Evolutionary conservation across 345 rosid species (phyloP).

Genomic region (Arabis alpina): DNA sequence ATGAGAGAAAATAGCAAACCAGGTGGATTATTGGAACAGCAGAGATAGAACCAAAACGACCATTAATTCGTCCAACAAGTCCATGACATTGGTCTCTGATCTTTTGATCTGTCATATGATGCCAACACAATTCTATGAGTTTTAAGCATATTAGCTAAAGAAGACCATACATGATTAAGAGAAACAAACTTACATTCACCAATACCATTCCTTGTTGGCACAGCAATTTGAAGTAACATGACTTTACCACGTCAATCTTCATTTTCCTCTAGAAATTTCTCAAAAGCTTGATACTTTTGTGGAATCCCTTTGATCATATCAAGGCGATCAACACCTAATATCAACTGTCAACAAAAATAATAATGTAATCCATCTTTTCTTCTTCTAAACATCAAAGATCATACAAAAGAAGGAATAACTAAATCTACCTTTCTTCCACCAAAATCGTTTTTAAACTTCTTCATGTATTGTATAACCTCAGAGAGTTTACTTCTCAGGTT

Average conservation of each 20-base stretch:
- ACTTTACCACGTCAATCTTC: slow-evolving; percentile 86
- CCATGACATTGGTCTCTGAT: slow-evolving; percentile 98
- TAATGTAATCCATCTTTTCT: neutral
- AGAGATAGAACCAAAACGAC: slow-evolving; percentile 92
- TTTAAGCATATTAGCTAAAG: slow-evolving; percentile 5
- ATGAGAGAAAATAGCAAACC: slow-evolving; percentile 53
- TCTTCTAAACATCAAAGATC: slow-evolving; percentile 1
- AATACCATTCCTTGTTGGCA: slow-evolving; percentile 98
- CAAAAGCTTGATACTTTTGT: slow-evolving; percentile 93
- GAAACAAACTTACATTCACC: slow-evolving; percentile 75
- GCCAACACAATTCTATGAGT: neutral
- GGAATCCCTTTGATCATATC: slow-evolving; percentile 99
- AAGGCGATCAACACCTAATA: slow-evolving; percentile 97
- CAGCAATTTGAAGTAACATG: slow-evolving; percentile 94
- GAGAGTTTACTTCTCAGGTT: slow-evolving; percentile 68
- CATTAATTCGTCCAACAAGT: slow-evolving; percentile 95
- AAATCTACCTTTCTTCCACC: slow-evolving; percentile 79
- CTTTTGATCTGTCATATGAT: slow-evolving; percentile 58
- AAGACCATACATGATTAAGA: neutral
- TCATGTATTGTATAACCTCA: slow-evolving; percentile 67
- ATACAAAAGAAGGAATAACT: neutral
- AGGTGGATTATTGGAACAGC: slow-evolving; percentile 90
- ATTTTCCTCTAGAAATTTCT: slow-evolving; percentile 96
- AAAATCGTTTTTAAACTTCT: slow-evolving; percentile 75
- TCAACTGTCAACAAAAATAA: slow-evolving; percentile 57